phyloP scores from a whole-genome alignment of 371 early-diverging fungal species.

The Syncephalastrum sp. region DNA sequence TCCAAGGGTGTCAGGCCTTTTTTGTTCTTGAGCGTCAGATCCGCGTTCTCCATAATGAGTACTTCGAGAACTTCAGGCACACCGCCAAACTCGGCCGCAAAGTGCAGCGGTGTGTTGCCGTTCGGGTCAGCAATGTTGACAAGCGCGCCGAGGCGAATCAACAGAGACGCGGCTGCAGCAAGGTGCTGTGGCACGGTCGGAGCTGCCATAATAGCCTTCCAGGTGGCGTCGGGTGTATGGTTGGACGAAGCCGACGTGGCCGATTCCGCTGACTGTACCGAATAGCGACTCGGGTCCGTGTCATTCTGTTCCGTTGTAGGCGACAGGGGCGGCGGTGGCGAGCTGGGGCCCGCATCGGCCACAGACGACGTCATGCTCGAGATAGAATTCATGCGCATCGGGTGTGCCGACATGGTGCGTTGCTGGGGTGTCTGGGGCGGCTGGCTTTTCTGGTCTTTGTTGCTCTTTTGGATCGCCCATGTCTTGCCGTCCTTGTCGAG shows the following conservation, averaged over 20 bases:
- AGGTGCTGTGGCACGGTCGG: constrained; percentile 37
- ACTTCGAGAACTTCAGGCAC: constrained; percentile 56
- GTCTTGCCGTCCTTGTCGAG: constrained; percentile 40
- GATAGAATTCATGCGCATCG: constrained; percentile 13
- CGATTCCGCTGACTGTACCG: constrained; percentile 14
- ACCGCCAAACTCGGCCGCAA: constrained; percentile 63
- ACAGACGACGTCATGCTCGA: constrained; percentile 9
- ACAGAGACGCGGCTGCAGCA: constrained; percentile 48
- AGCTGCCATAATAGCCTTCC: constrained; percentile 13
- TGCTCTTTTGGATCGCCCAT: constrained; percentile 51
- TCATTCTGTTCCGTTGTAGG: neutral
- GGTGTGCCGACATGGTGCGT: neutral
- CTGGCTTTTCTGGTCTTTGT: constrained; percentile 4
- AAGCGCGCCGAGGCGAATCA: constrained; percentile 58
- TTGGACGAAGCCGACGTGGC: constrained; percentile 8
- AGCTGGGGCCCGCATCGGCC: neutral
- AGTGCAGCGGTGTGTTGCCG: constrained; percentile 69
- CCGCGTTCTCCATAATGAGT: constrained; percentile 45
- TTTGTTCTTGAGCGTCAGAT: constrained; percentile 48
- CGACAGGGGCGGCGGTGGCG: neutral
- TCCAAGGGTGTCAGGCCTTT: constrained; percentile 55
- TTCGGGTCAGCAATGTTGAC: constrained; percentile 63
- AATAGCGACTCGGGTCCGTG: constrained; percentile 16
- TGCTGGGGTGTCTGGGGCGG: constrained; percentile 1
- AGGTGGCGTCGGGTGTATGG: constrained; percentile 1